phyloP scores from a whole-genome alignment of 768 basidiomycete genomes.

The Agrocybe pediades region DNA sequence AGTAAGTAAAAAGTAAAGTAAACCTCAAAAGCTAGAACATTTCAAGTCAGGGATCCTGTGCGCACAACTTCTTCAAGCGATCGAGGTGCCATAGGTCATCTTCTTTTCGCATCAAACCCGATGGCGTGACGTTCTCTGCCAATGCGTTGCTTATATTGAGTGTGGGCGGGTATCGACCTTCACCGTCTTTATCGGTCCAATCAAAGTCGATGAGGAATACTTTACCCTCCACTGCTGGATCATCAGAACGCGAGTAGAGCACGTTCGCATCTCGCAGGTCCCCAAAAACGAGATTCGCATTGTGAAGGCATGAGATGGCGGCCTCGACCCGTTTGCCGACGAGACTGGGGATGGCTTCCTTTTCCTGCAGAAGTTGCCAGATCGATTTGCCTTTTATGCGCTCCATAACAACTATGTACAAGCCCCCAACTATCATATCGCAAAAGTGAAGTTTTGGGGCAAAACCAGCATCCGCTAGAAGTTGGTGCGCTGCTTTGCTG shows the following conservation, averaged over 20 bases:
- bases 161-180: no score
- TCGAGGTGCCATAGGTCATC: conserved; percentile 24
- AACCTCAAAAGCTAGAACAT: no score
- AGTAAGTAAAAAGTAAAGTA: no score
- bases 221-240: conserved; percentile 9
- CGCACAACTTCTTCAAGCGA: conserved; percentile 8
- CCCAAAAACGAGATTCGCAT: conserved; percentile 27
- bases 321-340: conserved; percentile 13
- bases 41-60: not conserved
- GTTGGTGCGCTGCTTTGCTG: conserved; percentile 11
- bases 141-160: conserved; percentile 14
- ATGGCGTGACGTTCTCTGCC: conserved; percentile 14
- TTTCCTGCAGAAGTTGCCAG: conserved; percentile 20
- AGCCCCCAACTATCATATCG: conserved; percentile 13
- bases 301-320: conserved; percentile 17
- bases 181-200: conserved; percentile 10
- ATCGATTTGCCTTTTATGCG: conserved; percentile 15
- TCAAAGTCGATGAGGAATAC: conserved; percentile 25
- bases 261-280: conserved; percentile 30
- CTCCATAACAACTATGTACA: conserved; percentile 22
- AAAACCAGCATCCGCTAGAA: no score
- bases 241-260: conserved; percentile 10
- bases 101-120: conserved; percentile 21
- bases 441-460: conserved; percentile 20
- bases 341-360: conserved; percentile 20